These are phyloP conservation scores for Penicillium oxalicum DNA, from an alignment of 2,329 filamentous ascomycete species.

Conservation along the genomic window DNA sequence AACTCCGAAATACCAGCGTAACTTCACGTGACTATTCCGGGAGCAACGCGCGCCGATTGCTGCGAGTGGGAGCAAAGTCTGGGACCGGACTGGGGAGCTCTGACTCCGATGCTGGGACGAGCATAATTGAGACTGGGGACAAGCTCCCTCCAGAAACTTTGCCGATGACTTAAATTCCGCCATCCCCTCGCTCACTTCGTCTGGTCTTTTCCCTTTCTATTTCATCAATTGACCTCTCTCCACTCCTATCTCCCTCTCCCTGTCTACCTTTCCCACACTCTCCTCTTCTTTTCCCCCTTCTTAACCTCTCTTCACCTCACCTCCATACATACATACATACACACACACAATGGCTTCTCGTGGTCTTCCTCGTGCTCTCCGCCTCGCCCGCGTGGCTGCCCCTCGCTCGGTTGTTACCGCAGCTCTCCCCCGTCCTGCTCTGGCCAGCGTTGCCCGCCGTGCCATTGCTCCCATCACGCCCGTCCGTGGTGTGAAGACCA, in stretches of 20 bases:
- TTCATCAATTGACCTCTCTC: neutral
- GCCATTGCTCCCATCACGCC: slow-evolving; percentile 41
- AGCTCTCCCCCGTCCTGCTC: slow-evolving; percentile 47
- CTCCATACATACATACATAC: slow-evolving; percentile 2
- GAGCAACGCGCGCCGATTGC: no score
- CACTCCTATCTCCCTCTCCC: slow-evolving; percentile 2
- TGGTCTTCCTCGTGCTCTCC: slow-evolving; percentile 52
- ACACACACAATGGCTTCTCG: slow-evolving; percentile 43
- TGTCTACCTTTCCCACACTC: slow-evolving; percentile 10
- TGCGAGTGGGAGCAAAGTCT: neutral
- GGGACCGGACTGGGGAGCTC: neutral
- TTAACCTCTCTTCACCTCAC: slow-evolving; percentile 7
- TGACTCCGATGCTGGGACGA: neutral
- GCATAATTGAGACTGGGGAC: no score
- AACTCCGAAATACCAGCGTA: slow-evolving; percentile 10
- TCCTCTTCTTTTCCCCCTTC: slow-evolving; percentile 9
- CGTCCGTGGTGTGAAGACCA: slow-evolving; percentile 85
- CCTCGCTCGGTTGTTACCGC: slow-evolving; percentile 55
- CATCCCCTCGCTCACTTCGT: neutral
- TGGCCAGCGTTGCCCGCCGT: slow-evolving; percentile 43
- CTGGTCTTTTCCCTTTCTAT: no score
- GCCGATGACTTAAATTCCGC: slow-evolving; percentile 1
- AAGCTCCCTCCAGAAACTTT: neutral
- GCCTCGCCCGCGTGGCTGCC: slow-evolving; percentile 52
- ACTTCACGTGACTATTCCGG: no score